A percentile compares a stretch with the other conserved stretches of the same genome.
Conservation (phyloP, 768 basidiomycete genomes). For the Boletus tomentosulus region DNA sequence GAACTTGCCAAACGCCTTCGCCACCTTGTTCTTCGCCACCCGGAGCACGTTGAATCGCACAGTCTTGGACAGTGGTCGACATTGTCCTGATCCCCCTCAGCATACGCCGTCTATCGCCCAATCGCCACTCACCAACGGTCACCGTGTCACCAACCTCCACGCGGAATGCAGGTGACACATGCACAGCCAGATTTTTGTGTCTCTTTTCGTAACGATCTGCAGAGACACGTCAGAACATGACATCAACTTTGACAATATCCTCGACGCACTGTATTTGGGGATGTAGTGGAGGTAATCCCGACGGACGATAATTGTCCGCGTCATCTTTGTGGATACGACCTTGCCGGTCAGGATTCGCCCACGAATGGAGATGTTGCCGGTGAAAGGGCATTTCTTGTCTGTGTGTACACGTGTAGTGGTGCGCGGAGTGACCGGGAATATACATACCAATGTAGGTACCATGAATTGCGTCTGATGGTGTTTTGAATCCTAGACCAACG, state of each 20-base stretch:
- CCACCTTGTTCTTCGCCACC: slow-evolving; percentile 89
- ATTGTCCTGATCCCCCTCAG: slow-evolving; percentile 65
- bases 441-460: slow-evolving; percentile 93
- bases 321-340: slow-evolving; percentile 99
- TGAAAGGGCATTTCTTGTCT: slow-evolving; percentile 99
- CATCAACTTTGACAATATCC: not conserved
- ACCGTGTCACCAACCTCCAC: slow-evolving; percentile 91
- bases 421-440: not conserved
- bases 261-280: slow-evolving; percentile 90
- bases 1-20: slow-evolving; percentile 96
- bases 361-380: slow-evolving; percentile 94
- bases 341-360: slow-evolving; percentile 98
- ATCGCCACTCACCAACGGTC: slow-evolving; percentile 75
- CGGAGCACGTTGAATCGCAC: slow-evolving; percentile 99
- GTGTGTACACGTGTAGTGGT: slow-evolving; percentile 3
- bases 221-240: slow-evolving; percentile 6
- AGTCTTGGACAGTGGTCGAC: slow-evolving; percentile 97
- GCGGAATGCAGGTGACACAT: slow-evolving; percentile 98
- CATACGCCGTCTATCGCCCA: not conserved
- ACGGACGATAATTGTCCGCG: slow-evolving; percentile 95
- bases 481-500: slow-evolving; percentile 96
- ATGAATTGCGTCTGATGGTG: slow-evolving; percentile 89
- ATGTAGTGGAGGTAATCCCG: slow-evolving; percentile 94
- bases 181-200: slow-evolving; percentile 97
- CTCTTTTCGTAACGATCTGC: slow-evolving; percentile 96